Conservation (phyloP, 306 rosid species). For the Vigna nakashimae region DNA sequence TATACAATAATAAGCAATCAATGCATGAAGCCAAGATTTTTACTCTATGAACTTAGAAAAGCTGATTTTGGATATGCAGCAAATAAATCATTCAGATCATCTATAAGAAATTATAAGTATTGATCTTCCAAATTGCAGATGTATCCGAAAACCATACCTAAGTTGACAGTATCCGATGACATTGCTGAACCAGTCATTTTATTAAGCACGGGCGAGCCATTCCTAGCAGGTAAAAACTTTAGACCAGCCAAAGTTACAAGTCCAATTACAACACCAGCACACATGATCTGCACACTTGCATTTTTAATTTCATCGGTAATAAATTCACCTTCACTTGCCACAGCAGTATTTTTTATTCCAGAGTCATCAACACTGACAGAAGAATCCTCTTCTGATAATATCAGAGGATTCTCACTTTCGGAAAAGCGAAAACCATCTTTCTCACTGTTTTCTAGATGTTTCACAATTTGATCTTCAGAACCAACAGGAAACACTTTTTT, state of each 20-base stretch:
- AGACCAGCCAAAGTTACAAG: constrained; percentile 74
- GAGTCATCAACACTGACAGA: constrained; percentile 52
- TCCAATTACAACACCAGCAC: constrained; percentile 90
- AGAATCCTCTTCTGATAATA: constrained; percentile 51
- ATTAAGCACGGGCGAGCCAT: constrained; percentile 46
- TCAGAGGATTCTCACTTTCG: constrained; percentile 56
- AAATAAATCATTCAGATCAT: constrained; percentile 28
- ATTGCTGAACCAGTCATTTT: constrained; percentile 55
- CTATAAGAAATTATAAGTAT: background rate
- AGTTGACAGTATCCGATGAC: constrained; percentile 56
- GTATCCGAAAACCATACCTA: constrained; percentile 59
- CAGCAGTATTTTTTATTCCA: constrained; percentile 53
- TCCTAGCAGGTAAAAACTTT: constrained; percentile 71
- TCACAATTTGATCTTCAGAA: constrained; percentile 54
- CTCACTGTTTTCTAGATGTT: constrained; percentile 54
- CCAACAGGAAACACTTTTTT: constrained; percentile 85
- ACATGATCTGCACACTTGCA: constrained; percentile 80
- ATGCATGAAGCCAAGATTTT: constrained; percentile 27
- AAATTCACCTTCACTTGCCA: constrained; percentile 51
- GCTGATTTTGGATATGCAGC: constrained; percentile 22
- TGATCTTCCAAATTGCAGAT: constrained; percentile 29
- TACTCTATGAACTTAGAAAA: constrained; percentile 25
- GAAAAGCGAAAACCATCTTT: constrained; percentile 53
- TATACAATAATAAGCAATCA: constrained; percentile 43
- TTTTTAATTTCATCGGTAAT: constrained; percentile 74